Percentiles rank a stretch among this genome's conserved stretches.
These are phyloP conservation scores for Zangia roseola DNA, from an alignment of 768 basidiomycete genomes.

Conservation along the genomic window DNA sequence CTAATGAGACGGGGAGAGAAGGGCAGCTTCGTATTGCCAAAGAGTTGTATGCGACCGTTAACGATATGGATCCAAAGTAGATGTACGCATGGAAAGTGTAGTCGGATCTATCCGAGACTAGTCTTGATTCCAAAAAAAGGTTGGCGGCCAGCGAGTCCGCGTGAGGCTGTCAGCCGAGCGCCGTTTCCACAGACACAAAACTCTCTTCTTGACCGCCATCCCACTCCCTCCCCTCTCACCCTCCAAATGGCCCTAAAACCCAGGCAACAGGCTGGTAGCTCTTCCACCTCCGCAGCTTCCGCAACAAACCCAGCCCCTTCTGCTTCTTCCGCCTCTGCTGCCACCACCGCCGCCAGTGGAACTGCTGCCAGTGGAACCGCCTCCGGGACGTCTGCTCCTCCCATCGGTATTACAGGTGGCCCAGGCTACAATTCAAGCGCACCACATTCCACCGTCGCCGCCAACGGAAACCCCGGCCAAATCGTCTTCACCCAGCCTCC, in stretches of 20 bases:
- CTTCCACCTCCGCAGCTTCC: conserved; percentile 2
- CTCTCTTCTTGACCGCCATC: background rate
- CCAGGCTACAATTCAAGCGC: conserved; percentile 27
- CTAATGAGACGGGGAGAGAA: conserved; percentile 62
- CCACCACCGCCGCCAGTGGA: background rate
- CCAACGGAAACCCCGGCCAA: conserved; percentile 41
- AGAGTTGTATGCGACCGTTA: conserved; percentile 84
- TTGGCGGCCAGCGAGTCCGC: background rate
- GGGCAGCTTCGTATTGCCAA: conserved; percentile 78
- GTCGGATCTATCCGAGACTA: too few species aligned
- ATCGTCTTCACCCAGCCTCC: conserved; percentile 59
- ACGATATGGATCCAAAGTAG: conserved; percentile 62
- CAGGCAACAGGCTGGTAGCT: conserved; percentile 19
- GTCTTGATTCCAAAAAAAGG: conserved; percentile 13
- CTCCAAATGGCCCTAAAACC: conserved; percentile 17
- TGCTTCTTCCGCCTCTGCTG: background rate
- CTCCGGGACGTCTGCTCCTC: background rate
- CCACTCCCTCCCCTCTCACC: background rate
- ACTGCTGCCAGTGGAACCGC: background rate
- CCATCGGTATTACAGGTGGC: conserved; percentile 27
- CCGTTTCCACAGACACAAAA: background rate
- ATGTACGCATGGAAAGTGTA: too few species aligned
- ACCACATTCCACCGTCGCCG: conserved; percentile 25
- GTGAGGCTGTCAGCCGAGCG: conserved; percentile 13
- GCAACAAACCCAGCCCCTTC: conserved; percentile 4